Percentiles rank a stretch among this genome's conserved stretches.
Conservation (phyloP, 352 stramenopile genomes). For the Pythium dissimile region DNA sequence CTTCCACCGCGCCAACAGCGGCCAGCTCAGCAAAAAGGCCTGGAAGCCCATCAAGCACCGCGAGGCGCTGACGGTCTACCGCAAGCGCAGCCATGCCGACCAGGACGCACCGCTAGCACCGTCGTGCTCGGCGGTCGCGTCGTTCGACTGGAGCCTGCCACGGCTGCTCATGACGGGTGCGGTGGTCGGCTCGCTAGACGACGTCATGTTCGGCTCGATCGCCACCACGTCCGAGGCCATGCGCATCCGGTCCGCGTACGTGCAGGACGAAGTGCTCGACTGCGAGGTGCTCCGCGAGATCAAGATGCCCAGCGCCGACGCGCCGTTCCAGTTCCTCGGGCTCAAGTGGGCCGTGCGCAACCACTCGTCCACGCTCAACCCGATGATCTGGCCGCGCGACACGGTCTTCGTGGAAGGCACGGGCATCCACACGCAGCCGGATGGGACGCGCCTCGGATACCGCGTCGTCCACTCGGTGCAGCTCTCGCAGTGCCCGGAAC, state of each 20-base stretch:
- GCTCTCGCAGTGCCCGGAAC: slow-evolving; percentile 20
- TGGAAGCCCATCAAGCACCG: slow-evolving; percentile 43
- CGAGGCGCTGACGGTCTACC: slow-evolving; percentile 9
- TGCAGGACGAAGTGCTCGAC: slow-evolving; percentile 37
- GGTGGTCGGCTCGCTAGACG: slow-evolving; percentile 48
- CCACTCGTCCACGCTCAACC: slow-evolving; percentile 19
- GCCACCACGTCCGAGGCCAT: slow-evolving; percentile 37
- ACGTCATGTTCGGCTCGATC: slow-evolving; percentile 56
- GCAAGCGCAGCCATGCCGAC: not conserved
- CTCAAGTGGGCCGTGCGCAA: slow-evolving; percentile 41
- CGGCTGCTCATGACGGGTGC: slow-evolving; percentile 47
- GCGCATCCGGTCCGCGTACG: slow-evolving; percentile 29
- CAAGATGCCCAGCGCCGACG: slow-evolving; percentile 20
- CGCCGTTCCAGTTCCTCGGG: slow-evolving; percentile 47
- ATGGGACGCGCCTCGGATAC: slow-evolving; percentile 31
- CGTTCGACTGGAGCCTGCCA: slow-evolving; percentile 33
- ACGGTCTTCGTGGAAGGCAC: slow-evolving; percentile 33
- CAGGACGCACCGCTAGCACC: not conserved
- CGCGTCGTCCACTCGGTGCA: slow-evolving; percentile 32
- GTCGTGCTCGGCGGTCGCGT: not conserved
- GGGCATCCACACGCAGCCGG: slow-evolving; percentile 20
- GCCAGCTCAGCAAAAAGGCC: slow-evolving; percentile 18
- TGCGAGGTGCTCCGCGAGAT: slow-evolving; percentile 29
- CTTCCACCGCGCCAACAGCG: not conserved
- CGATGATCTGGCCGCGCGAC: slow-evolving; percentile 29